Conservation (phyloP, 331 rosid species). For the Dryas integrifolia region DNA sequence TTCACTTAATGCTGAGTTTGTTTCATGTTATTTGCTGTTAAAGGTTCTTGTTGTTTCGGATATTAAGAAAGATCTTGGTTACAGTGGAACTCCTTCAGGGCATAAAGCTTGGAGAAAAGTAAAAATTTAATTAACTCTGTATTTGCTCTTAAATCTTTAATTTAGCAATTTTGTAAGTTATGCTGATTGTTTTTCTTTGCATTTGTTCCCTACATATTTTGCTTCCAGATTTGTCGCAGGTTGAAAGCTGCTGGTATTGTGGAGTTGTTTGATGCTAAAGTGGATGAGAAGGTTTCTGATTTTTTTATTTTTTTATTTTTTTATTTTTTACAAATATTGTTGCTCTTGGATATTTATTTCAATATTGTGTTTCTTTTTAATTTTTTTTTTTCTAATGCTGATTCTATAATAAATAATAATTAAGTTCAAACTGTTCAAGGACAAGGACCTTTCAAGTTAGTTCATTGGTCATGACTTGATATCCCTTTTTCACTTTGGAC, state of each 20-base stretch:
- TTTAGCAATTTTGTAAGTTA: slow-evolving; percentile 12
- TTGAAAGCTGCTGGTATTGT: slow-evolving; percentile 59
- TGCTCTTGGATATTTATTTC: neutral
- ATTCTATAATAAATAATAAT: neutral
- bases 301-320: neutral
- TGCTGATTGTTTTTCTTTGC: slow-evolving; percentile 12
- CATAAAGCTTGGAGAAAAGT: slow-evolving; percentile 86
- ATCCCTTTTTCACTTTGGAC: slow-evolving; percentile 25
- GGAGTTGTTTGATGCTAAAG: slow-evolving; percentile 81
- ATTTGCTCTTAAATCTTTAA: slow-evolving; percentile 8
- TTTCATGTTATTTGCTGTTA: slow-evolving; percentile 29
- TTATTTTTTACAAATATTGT: neutral
- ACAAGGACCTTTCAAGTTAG: neutral
- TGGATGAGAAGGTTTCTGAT: slow-evolving; percentile 67
- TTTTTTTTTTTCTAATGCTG: neutral
- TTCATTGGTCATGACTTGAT: slow-evolving; percentile 21
- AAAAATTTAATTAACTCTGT: slow-evolving; percentile 19
- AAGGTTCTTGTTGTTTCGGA: slow-evolving; percentile 84
- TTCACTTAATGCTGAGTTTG: slow-evolving; percentile 21
- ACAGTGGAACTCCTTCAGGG: slow-evolving; percentile 50
- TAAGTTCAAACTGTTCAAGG: neutral
- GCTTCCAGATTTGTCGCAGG: slow-evolving; percentile 52
- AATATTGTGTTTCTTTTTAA: neutral
- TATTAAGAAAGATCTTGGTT: slow-evolving; percentile 84
- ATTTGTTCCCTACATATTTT: slow-evolving; percentile 24